Conservation (phyloP, 768 basidiomycete species). For the Lepiota subincarnata region DNA sequence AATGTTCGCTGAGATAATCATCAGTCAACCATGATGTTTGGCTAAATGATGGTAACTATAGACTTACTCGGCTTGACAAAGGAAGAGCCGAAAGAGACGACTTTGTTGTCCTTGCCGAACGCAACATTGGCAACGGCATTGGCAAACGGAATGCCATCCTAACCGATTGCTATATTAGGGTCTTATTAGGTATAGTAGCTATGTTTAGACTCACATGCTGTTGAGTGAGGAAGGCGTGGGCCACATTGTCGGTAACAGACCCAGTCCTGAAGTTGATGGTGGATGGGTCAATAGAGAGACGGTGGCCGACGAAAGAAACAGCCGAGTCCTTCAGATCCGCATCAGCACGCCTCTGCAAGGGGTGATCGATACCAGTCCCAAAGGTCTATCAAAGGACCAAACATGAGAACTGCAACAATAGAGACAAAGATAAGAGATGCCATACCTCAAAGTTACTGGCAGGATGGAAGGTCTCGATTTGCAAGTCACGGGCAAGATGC, state of each 20-base stretch:
- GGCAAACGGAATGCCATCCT: conserved; percentile 32
- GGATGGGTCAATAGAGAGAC: conserved; percentile 19
- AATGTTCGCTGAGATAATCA: conserved; percentile 23
- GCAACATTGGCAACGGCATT: conserved; percentile 38
- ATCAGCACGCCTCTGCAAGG: conserved; percentile 17
- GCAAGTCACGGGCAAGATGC: conserved; percentile 11
- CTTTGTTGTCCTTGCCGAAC: conserved; percentile 27
- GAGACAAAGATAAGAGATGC: background rate
- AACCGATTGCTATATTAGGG: background rate
- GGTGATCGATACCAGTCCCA: conserved; percentile 24
- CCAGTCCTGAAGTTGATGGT: conserved; percentile 18
- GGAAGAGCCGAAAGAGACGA: conserved; percentile 29
- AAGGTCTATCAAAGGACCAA: conserved; percentile 19
- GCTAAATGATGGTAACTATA: conserved; percentile 20
- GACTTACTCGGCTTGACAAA: conserved; percentile 24
- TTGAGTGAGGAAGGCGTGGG: conserved; percentile 28
- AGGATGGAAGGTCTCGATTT: conserved; percentile 24
- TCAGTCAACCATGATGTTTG: conserved; percentile 32
- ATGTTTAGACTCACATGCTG: conserved; percentile 18
- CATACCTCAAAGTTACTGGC: conserved; percentile 20
- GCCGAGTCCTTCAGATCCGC: conserved; percentile 25
- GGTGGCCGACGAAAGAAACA: conserved; percentile 22
- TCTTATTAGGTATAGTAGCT: background rate
- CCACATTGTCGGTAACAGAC: conserved; percentile 18
- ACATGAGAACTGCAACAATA: background rate